These are phyloP conservation scores for Mortierella sp. DNA, from an alignment of 371 early-diverging fungal species.

Conservation along the genomic window DNA sequence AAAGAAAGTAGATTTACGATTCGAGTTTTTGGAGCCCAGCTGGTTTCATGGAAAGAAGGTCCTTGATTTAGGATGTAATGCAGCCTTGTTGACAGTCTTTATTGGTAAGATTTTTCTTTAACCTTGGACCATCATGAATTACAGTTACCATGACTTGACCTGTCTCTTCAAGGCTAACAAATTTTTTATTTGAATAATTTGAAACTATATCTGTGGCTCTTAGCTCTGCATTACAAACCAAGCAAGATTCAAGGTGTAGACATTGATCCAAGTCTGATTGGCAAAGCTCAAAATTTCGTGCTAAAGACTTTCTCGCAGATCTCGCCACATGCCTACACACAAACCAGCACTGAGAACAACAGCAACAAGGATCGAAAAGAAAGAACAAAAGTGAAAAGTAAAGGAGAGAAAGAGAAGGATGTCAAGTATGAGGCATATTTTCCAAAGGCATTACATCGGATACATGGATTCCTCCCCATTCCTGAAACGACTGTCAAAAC, in stretches of 20 bases:
- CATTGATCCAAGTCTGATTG: constrained; percentile 78
- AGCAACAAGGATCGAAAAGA: not conserved
- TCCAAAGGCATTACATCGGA: constrained; percentile 67
- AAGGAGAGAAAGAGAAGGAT: not conserved
- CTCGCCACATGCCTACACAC: constrained; percentile 36
- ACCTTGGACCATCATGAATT: no score
- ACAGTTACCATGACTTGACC: no score
- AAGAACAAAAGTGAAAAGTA: not conserved
- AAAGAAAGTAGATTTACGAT: constrained; percentile 71
- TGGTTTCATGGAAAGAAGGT: constrained; percentile 72
- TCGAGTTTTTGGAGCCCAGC: constrained; percentile 63
- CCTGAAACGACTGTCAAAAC: constrained; percentile 23
- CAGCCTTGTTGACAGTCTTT: constrained; percentile 76
- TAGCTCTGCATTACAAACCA: constrained; percentile 64
- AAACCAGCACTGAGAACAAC: not conserved
- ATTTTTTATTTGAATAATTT: no score
- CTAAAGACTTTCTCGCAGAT: constrained; percentile 61
- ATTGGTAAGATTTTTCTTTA: constrained; percentile 64
- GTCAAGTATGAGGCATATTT: constrained; percentile 66
- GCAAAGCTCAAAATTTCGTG: constrained; percentile 68
- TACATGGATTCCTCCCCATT: constrained; percentile 68
- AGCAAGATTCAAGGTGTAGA: constrained; percentile 77
- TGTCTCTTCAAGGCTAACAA: no score
- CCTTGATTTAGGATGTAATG: constrained; percentile 91
- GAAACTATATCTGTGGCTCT: not conserved